Evolutionary conservation across 352 stramenopile species (phyloP).

Genomic region (Phytopythium kandeliae): DNA sequence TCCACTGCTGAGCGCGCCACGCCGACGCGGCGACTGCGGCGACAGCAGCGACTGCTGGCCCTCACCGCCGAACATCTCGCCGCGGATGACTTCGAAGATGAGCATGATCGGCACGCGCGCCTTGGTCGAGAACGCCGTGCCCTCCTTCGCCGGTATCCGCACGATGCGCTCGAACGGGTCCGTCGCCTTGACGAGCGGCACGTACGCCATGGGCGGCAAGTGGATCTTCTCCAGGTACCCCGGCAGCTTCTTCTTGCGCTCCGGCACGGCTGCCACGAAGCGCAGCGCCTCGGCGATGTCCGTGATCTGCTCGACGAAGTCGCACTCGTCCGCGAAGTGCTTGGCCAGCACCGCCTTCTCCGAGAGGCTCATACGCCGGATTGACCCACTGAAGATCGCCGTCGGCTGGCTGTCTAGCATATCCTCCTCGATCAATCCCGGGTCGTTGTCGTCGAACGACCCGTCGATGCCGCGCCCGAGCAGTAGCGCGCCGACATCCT

Average conservation of each 20-base stretch:
- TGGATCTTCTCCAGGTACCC: slow-evolving; percentile 80
- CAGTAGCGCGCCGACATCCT: slow-evolving; percentile 46
- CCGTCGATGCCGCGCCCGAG: slow-evolving; percentile 32
- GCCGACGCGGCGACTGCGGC: slow-evolving; percentile 46
- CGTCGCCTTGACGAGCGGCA: slow-evolving; percentile 81
- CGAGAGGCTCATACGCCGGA: slow-evolving; percentile 67
- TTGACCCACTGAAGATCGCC: slow-evolving; percentile 63
- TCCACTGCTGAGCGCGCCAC: slow-evolving; percentile 25
- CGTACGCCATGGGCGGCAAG: slow-evolving; percentile 84
- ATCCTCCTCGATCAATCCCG: slow-evolving; percentile 54
- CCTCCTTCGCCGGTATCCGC: slow-evolving; percentile 80
- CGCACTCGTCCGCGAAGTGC: slow-evolving; percentile 82
- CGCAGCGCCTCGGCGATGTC: slow-evolving; percentile 79
- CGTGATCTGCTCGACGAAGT: slow-evolving; percentile 88
- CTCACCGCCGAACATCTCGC: slow-evolving; percentile 51
- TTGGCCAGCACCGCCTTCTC: slow-evolving; percentile 80
- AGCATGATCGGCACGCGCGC: slow-evolving; percentile 82
- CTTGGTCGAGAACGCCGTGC: slow-evolving; percentile 85
- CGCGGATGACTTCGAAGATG: slow-evolving; percentile 86
- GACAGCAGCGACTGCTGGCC: slow-evolving; percentile 42
- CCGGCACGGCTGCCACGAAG: slow-evolving; percentile 73
- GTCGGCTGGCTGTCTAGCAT: slow-evolving; percentile 61
- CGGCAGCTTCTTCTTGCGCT: slow-evolving; percentile 74
- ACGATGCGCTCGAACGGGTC: slow-evolving; percentile 87
- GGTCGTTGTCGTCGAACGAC: slow-evolving; percentile 34